Conservation (phyloP, 2,329 filamentous ascomycete species). For the Aureobasidium subglaciale region DNA sequence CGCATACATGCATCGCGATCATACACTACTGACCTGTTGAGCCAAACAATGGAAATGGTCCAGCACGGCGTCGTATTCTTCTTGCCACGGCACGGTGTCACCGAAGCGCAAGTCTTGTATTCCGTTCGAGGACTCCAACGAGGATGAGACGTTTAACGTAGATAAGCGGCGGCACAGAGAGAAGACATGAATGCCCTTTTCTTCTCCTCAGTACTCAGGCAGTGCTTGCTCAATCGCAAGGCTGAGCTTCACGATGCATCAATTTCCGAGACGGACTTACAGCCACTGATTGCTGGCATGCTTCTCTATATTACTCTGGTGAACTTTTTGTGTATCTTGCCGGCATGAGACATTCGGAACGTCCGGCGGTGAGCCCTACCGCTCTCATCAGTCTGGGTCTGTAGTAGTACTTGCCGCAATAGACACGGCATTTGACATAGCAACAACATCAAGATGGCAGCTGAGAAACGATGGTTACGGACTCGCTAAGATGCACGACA, state of each 20-base stretch:
- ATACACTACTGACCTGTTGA: background rate
- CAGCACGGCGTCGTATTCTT: background rate
- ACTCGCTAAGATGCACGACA: background rate
- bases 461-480: background rate
- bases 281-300: background rate
- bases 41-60: background rate
- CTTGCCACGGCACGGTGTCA: background rate
- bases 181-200: background rate
- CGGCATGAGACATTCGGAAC: background rate
- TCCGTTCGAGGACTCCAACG: background rate
- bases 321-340: background rate
- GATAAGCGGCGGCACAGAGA: background rate
- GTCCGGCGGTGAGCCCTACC: background rate
- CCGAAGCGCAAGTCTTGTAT: background rate
- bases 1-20: background rate
- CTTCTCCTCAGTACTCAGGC: constrained; percentile 1
- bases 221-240: background rate
- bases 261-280: background rate
- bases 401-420: background rate
- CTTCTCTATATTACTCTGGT: background rate
- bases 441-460: background rate
- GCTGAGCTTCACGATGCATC: background rate
- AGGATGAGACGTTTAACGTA: background rate
- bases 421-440: background rate
- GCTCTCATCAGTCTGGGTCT: background rate